These are phyloP conservation scores for Chaetomium cochliodes DNA, from an alignment of 495 filamentous ascomycete species.

Conservation along the genomic window DNA sequence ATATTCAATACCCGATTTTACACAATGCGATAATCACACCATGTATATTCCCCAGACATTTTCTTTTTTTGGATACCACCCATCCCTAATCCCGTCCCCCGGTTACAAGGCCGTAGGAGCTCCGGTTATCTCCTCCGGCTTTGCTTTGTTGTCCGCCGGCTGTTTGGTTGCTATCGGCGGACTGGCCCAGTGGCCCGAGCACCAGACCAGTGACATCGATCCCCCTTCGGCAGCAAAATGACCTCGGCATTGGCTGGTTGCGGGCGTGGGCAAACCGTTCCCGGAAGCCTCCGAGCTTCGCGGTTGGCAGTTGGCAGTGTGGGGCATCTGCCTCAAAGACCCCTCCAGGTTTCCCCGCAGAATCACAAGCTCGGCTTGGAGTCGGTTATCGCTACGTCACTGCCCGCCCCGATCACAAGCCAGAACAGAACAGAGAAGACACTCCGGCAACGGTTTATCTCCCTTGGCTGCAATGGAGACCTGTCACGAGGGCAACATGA, in stretches of 20 bases:
- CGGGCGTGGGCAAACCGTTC: conserved; percentile 2
- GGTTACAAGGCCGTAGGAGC: background rate
- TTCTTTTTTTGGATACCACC: background rate
- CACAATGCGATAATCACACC: conserved; percentile 12
- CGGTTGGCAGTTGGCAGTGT: conserved; percentile 14
- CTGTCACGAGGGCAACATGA: background rate
- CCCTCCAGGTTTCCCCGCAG: conserved; percentile 44
- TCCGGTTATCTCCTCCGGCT: background rate
- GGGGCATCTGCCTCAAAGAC: conserved; percentile 5
- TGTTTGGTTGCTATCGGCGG: background rate
- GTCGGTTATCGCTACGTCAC: conserved; percentile 44
- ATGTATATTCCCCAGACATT: background rate
- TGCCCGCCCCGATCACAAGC: conserved; percentile 37
- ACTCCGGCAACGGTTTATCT: background rate
- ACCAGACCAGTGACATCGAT: no score
- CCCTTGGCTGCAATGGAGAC: background rate
- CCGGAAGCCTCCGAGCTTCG: conserved; percentile 38
- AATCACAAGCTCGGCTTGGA: conserved; percentile 55
- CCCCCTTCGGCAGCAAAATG: conserved; percentile 20
- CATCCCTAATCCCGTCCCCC: background rate
- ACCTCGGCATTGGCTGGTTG: conserved; percentile 28
- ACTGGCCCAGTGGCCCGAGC: background rate
- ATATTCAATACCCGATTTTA: conserved; percentile 10
- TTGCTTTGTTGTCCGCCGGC: background rate
- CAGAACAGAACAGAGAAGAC: no score